Base-by-base conservation (phyloP, 208 protist genomes). In the Trypanosoma theileri region DNA sequence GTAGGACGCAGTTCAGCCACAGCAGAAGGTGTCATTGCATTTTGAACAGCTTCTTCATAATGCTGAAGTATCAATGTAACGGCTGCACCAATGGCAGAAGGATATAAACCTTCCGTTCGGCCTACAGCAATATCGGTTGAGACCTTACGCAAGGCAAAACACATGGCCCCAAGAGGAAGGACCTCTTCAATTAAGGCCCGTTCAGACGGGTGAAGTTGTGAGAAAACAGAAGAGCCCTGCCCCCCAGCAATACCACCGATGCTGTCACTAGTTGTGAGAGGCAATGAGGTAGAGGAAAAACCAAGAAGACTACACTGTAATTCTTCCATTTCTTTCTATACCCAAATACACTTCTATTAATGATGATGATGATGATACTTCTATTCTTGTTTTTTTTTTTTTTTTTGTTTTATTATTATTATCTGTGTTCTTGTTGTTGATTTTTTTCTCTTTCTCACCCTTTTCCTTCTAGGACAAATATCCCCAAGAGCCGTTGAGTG, bases 241-340 rank as follows among this genome's bases (percentile, higher is more conserved):
- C 35, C 42, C 19, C 58, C 45, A 31, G 45, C 35, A 40, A 3
- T 45, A 14, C 21, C 61, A 67, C 53, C 40, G n/a, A 35, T 35
- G 28, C 6, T 35, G 28, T 12, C 17, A 28, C 2, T 17, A 50
- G 40, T 6, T 16, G 28, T 22, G 14, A 62, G 19, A 12, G 57
- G 62, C 1, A 95, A 59, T 8, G 83, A 50, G n/a, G 46, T 66
- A 24, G 90, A 93, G 58, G 67, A 66, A 54, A 95, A 91, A 14
- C 90, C 87, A 44, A 93, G 77, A 45, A 95, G 80, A 22, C 48
- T 69, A 67, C 87, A 93, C 71, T 92, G 81, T n/a, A 95, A 50
- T 61, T 95, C 90, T 72, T 95, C 90, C 90, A 95, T 95, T 52
- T 9, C 16, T 52, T 7, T 13, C 28, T 8, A 1, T 35, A 35